These are phyloP conservation scores for Canna indica DNA, from an alignment of 176 grass and related monocot species.

Conservation along the genomic window DNA sequence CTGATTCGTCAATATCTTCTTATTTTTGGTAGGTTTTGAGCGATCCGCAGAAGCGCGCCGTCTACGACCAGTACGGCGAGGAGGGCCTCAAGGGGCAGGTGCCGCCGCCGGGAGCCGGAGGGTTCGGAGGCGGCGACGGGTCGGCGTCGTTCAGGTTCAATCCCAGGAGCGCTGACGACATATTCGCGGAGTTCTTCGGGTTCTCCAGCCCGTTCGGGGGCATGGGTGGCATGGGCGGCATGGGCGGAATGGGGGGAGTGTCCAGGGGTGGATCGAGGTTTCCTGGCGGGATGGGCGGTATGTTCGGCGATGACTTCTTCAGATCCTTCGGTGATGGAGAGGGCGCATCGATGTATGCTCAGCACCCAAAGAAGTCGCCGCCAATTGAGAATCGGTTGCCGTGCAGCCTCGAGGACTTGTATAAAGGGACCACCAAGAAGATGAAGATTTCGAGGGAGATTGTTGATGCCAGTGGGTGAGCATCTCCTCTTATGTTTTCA, in stretches of 20 bases:
- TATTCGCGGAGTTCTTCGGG: slow-evolving; percentile 19
- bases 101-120: not conserved
- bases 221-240: slow-evolving; percentile 6
- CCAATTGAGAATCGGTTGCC: slow-evolving; percentile 14
- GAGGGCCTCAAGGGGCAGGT: slow-evolving; percentile 14
- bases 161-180: slow-evolving; percentile 18
- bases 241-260: not conserved
- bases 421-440: slow-evolving; percentile 19
- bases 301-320: slow-evolving; percentile 13
- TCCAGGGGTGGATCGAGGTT: slow-evolving; percentile 4
- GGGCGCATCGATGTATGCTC: slow-evolving; percentile 4
- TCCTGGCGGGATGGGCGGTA: not conserved
- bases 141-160: slow-evolving; percentile 10
- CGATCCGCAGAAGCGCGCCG: slow-evolving; percentile 2
- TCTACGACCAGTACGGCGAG: slow-evolving; percentile 10
- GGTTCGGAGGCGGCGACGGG: not conserved
- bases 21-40: not conserved
- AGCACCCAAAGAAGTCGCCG: slow-evolving; percentile 2
- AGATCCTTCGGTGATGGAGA: slow-evolving; percentile 3
- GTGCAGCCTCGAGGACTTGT: slow-evolving; percentile 21
- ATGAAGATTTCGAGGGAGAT: slow-evolving; percentile 24
- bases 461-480: slow-evolving; percentile 12
- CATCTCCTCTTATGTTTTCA: not conserved
- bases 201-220: slow-evolving; percentile 20
- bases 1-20: not conserved